A percentile compares a stretch with the other conserved stretches of the same genome.
These are phyloP conservation scores for Nothomitra cinnamomea DNA, from an alignment of 2,329 filamentous ascomycete genomes.

Conservation along the genomic window DNA sequence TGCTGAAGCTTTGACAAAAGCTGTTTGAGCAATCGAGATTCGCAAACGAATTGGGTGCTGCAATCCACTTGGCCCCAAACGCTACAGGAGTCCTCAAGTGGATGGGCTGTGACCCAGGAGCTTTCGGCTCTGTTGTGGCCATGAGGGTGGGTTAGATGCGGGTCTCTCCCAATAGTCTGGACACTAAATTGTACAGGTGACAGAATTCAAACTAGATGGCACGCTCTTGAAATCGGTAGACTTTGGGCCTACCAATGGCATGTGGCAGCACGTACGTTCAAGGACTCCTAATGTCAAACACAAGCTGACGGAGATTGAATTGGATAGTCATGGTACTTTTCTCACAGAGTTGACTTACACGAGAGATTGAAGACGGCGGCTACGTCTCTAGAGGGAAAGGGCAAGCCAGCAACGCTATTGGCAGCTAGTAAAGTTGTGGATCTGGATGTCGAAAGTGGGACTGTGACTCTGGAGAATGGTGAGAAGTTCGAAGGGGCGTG, in stretches of 20 bases:
- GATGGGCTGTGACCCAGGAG: constrained; percentile 13
- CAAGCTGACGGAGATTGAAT: background rate
- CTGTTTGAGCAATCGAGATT: background rate
- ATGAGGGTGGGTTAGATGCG: constrained; percentile 19
- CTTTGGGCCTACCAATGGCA: constrained; percentile 22
- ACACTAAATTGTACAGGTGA: constrained; percentile 11
- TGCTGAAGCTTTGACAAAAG: background rate
- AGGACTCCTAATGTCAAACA: background rate
- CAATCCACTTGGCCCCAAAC: background rate
- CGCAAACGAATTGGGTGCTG: background rate
- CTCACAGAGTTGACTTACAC: constrained; percentile 37
- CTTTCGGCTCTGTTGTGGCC: constrained; percentile 24
- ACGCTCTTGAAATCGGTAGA: constrained; percentile 19
- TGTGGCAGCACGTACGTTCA: constrained; percentile 29
- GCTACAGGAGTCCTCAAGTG: background rate
- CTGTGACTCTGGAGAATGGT: constrained; percentile 29
- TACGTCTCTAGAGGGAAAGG: constrained; percentile 20
- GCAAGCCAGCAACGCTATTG: constrained; percentile 22
- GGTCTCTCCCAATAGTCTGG: constrained; percentile 9
- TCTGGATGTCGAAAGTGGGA: constrained; percentile 25
- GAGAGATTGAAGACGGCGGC: constrained; percentile 32
- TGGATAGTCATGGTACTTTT: constrained; percentile 31
- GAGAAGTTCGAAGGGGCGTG: constrained; percentile 26
- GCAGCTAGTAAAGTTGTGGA: constrained; percentile 27
- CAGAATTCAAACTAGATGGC: constrained; percentile 24